These are phyloP conservation scores for Xylaria bambusicola DNA, from an alignment of 495 filamentous ascomycete genomes.

Conservation along the genomic window DNA sequence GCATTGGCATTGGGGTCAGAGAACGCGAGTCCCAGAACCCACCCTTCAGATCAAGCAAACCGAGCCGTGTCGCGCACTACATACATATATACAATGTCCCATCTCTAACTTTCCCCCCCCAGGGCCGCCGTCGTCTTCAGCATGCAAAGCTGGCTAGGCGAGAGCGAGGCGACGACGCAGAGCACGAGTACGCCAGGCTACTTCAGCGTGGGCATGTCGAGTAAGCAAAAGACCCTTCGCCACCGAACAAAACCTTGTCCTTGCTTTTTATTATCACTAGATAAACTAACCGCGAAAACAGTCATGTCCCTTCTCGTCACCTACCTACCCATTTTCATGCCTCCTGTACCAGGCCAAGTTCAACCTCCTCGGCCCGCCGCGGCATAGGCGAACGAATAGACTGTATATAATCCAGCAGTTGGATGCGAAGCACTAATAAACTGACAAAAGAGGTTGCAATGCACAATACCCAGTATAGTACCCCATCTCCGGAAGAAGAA, in stretches of 20 bases:
- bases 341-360: conserved; percentile 47
- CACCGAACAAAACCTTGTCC: too few relatives aligned
- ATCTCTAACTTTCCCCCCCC: conserved; percentile 9
- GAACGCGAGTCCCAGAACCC: too few relatives aligned
- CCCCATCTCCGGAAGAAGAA: neutral
- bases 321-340: conserved; percentile 84
- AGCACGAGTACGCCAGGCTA: conserved; percentile 73
- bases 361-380: conserved; percentile 16
- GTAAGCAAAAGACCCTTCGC: conserved; percentile 53
- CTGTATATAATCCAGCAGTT: too few relatives aligned
- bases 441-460: neutral
- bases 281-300: conserved; percentile 30
- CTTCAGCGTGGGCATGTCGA: conserved; percentile 81
- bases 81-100: neutral
- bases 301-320: conserved; percentile 80
- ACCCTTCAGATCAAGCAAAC: neutral
- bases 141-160: conserved; percentile 82
- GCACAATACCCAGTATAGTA: neutral
- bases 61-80: neutral
- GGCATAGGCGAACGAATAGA: conserved; percentile 18
- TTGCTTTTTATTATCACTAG: neutral
- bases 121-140: conserved; percentile 85
- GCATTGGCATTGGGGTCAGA: too few relatives aligned
- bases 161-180: conserved; percentile 70
- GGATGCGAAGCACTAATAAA: neutral